Conservation (phyloP, 768 basidiomycete genomes). For the Kwoniella sp. region DNA sequence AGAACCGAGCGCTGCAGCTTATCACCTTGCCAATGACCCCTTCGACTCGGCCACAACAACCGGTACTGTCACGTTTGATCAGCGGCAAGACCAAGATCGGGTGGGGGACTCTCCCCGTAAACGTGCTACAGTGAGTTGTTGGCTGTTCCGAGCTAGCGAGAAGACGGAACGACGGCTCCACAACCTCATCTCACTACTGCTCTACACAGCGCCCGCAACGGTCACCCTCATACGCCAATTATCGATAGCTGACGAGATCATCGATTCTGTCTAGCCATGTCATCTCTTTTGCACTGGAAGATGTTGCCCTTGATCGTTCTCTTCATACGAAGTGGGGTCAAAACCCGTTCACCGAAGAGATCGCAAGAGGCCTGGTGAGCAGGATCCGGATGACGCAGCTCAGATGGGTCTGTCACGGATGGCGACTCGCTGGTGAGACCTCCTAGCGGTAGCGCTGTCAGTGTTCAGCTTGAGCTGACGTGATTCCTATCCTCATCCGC, state of each 20-base stretch:
- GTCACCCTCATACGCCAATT: no score
- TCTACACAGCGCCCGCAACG: no score
- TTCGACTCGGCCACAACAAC: no score
- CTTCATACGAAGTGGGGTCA: not conserved
- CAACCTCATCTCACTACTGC: no score
- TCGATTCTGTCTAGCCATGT: not conserved
- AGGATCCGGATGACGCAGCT: conserved; percentile 8
- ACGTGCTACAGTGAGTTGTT: conserved; percentile 22
- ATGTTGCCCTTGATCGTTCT: not conserved
- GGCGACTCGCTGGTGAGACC: conserved; percentile 13
- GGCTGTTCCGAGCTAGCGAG: not conserved
- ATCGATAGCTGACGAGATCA: not conserved
- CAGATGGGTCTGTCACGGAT: conserved; percentile 4
- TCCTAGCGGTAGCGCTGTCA: not conserved
- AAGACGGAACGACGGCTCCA: no score
- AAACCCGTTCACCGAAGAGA: not conserved
- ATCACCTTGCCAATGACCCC: no score
- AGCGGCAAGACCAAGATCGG: conserved; percentile 10
- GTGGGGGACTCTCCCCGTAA: conserved; percentile 19
- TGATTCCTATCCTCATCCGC: not conserved
- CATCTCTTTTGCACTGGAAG: not conserved
- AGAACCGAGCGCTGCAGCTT: no score
- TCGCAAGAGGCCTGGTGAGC: not conserved
- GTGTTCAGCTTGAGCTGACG: not conserved
- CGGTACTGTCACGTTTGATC: no score